Evolutionary conservation across 2,329 filamentous ascomycete species (phyloP).

Genomic region (Fusarium miscanthi): DNA sequence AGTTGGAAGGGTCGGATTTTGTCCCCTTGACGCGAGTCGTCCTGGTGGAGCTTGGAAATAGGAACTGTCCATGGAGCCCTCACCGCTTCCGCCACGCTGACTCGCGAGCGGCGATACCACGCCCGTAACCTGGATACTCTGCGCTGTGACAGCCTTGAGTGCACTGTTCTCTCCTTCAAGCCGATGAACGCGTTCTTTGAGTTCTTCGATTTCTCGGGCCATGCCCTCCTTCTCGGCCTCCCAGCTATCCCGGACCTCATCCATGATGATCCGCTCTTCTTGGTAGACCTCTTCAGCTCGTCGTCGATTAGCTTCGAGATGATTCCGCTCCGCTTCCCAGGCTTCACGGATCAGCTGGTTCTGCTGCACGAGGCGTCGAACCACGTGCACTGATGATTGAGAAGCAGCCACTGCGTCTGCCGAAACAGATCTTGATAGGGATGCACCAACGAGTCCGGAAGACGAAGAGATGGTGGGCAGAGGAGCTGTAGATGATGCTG

Average conservation of each 20-base stretch:
- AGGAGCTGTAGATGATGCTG: slow-evolving; percentile 38
- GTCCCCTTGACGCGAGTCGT: slow-evolving; percentile 36
- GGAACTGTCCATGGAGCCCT: slow-evolving; percentile 38
- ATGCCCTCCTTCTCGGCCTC: slow-evolving; percentile 56
- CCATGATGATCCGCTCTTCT: slow-evolving; percentile 65
- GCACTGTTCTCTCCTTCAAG: slow-evolving; percentile 53
- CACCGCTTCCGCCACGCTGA: slow-evolving; percentile 43
- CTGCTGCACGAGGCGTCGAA: slow-evolving; percentile 56
- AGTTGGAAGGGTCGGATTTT: slow-evolving; percentile 26
- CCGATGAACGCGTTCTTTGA: slow-evolving; percentile 54
- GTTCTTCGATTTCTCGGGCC: slow-evolving; percentile 54
- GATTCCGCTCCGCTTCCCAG: slow-evolving; percentile 65
- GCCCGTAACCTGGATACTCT: slow-evolving; percentile 46
- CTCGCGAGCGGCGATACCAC: slow-evolving; percentile 48
- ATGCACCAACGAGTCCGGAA: slow-evolving; percentile 36
- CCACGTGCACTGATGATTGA: slow-evolving; percentile 50
- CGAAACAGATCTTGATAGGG: slow-evolving; percentile 46
- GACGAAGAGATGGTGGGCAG: slow-evolving; percentile 36
- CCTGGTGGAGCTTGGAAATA: slow-evolving; percentile 37
- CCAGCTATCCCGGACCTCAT: slow-evolving; percentile 62
- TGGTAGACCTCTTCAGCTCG: slow-evolving; percentile 67
- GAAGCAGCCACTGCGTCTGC: slow-evolving; percentile 48
- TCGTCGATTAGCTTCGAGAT: slow-evolving; percentile 64
- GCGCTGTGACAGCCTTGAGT: slow-evolving; percentile 48
- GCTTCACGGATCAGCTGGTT: slow-evolving; percentile 58